A percentile compares a stretch with the other conserved stretches of the same genome.
Conservation (phyloP, 1,284 basidiomycete species). For the Mycena citricolor region DNA sequence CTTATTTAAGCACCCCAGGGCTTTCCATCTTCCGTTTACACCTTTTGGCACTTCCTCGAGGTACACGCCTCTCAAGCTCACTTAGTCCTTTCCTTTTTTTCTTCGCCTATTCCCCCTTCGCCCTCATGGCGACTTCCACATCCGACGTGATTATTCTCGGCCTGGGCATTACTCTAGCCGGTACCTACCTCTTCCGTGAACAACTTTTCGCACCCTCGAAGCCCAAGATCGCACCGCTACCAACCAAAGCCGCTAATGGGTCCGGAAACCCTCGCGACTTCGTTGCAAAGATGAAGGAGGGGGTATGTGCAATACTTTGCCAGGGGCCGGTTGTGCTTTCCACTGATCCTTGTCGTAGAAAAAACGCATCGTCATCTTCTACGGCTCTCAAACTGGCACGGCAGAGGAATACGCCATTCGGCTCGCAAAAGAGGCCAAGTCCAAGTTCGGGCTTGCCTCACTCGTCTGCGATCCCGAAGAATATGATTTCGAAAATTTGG, state of each 20-base stretch:
- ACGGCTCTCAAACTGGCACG: constrained; percentile 95
- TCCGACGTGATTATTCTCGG: constrained; percentile 72
- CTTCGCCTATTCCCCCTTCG: constrained; percentile 34
- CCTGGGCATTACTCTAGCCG: constrained; percentile 70
- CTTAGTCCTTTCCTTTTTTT: constrained; percentile 39
- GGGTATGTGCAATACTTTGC: constrained; percentile 52
- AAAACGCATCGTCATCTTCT: constrained; percentile 94
- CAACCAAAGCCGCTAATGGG: constrained; percentile 54
- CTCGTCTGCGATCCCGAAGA: constrained; percentile 96
- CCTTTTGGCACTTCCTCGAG: no score
- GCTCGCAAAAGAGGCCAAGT: constrained; percentile 91
- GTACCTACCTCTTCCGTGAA: constrained; percentile 77
- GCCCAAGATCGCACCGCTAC: constrained; percentile 50
- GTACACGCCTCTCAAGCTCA: constrained; percentile 28
- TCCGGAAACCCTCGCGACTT: constrained; percentile 86
- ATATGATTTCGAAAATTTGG: constrained; percentile 96
- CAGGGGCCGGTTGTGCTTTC: constrained; percentile 4
- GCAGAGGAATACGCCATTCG: constrained; percentile 95
- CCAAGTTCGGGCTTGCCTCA: constrained; percentile 89
- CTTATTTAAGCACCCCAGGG: constrained; percentile 1
- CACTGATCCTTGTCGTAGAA: constrained; percentile 52
- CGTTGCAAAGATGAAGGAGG: constrained; percentile 85
- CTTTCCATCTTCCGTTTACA: constrained; percentile 20
- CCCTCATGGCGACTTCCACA: constrained; percentile 48
- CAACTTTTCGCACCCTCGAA: constrained; percentile 65